phyloP scores from a whole-genome alignment of 2,329 filamentous ascomycete species.

The Thermothelomyces thermophilus region DNA sequence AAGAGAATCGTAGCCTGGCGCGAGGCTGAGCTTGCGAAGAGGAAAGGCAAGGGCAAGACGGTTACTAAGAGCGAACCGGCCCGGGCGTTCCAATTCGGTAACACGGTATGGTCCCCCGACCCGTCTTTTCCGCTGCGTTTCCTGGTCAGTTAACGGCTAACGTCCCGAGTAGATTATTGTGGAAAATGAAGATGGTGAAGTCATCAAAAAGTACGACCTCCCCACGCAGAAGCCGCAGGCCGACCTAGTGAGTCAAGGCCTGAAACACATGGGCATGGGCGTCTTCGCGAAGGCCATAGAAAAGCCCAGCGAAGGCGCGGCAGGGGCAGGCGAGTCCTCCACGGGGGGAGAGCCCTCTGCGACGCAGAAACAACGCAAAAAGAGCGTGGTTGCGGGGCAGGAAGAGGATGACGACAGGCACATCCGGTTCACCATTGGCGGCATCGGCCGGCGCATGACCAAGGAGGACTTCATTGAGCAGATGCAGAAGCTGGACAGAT shows the following conservation, averaged over 20 bases:
- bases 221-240: conserved; percentile 45
- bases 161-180: conserved; percentile 58
- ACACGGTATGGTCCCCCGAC: conserved; percentile 50
- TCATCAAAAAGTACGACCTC: conserved; percentile 77
- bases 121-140: too few species aligned
- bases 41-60: conserved; percentile 52
- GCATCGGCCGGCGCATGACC: conserved; percentile 67
- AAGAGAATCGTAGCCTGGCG: conserved; percentile 47
- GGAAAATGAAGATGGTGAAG: conserved; percentile 79
- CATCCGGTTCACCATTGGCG: conserved; percentile 70
- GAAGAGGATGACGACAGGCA: conserved; percentile 61
- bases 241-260: conserved; percentile 37
- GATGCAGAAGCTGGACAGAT: conserved; percentile 64
- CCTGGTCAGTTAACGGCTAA: conserved; percentile 27
- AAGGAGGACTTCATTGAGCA: conserved; percentile 74
- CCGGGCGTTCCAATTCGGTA: conserved; percentile 79
- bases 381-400: conserved; percentile 36
- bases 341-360: conserved; percentile 25
- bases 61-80: conserved; percentile 61
- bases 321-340: conserved; percentile 21
- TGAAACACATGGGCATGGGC: conserved; percentile 51
- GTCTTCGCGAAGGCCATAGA: conserved; percentile 37
- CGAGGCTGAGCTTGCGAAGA: conserved; percentile 54
- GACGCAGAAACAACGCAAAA: conserved; percentile 32
- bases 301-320: conserved; percentile 29